phyloP scores from a whole-genome alignment of 768 basidiomycete species.

The Mrakia hoshinonis region DNA sequence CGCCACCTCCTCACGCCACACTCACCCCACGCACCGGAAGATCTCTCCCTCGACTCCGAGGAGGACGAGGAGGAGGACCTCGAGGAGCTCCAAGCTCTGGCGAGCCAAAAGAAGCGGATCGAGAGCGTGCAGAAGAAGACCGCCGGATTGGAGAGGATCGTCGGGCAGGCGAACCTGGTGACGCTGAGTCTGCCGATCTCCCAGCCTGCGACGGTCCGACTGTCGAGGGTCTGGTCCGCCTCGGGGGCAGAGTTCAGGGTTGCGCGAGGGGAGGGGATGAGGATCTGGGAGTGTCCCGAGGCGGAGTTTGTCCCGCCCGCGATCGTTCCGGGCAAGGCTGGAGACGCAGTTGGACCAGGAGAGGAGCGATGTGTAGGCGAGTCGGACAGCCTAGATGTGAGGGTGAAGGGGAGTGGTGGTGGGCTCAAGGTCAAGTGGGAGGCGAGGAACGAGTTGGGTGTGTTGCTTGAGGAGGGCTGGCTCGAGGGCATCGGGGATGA shows the following conservation, averaged over 20 bases:
- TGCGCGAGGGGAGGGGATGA: neutral
- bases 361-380: constrained; percentile 54
- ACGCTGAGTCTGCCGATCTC: constrained; percentile 53
- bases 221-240: constrained; percentile 52
- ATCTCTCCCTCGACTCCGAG: constrained; percentile 32
- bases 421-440: constrained; percentile 64
- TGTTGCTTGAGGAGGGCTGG: constrained; percentile 55
- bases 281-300: constrained; percentile 21
- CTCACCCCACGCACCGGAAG: constrained; percentile 19
- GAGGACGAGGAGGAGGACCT: constrained; percentile 30
- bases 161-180: constrained; percentile 42
- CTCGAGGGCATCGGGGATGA: constrained; percentile 76
- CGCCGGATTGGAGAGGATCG: constrained; percentile 30
- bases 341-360: no score
- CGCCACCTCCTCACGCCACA: constrained; percentile 26
- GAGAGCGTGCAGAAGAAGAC: constrained; percentile 31
- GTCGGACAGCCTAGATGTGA: constrained; percentile 44
- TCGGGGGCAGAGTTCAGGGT: constrained; percentile 9
- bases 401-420: constrained; percentile 46
- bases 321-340: neutral
- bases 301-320: constrained; percentile 11
- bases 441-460: constrained; percentile 54
- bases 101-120: constrained; percentile 19
- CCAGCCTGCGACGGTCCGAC: constrained; percentile 63
- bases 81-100: constrained; percentile 32